A percentile compares a stretch with the other conserved stretches of the same genome.
Conservation (phyloP, 1,284 basidiomycete species). For the Stygiomarasmius scandens region DNA sequence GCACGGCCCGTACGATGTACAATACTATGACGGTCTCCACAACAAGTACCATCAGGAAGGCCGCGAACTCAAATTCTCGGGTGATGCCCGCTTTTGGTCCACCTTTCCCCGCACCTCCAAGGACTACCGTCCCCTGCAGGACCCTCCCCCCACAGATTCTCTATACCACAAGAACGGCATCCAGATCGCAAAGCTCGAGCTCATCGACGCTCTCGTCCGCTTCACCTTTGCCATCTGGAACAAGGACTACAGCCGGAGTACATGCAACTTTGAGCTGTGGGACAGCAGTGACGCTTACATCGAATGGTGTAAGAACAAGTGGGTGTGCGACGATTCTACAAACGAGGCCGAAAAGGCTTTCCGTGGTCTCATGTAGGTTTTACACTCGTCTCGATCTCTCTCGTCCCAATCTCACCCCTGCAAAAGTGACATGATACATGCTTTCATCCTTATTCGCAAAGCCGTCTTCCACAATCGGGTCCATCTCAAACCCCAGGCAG, state of each 20-base stretch:
- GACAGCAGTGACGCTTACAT: conserved; percentile 63
- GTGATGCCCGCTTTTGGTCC: conserved; percentile 72
- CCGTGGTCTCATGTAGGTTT: conserved; percentile 72
- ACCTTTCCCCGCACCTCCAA: conserved; percentile 65
- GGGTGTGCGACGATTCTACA: conserved; percentile 60
- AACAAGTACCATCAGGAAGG: conserved; percentile 65
- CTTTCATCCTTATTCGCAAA: conserved; percentile 66
- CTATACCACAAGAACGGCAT: conserved; percentile 72
- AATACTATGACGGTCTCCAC: conserved; percentile 56
- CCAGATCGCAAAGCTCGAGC: conserved; percentile 73
- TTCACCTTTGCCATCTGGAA: conserved; percentile 77
- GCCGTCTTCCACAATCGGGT: conserved; percentile 48
- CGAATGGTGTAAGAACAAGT: conserved; percentile 67
- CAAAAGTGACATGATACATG: conserved; percentile 71
- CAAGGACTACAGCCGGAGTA: conserved; percentile 56
- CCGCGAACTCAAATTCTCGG: conserved; percentile 74
- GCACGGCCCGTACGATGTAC: conserved; percentile 45
- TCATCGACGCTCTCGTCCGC: conserved; percentile 71
- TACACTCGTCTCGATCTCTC: conserved; percentile 21
- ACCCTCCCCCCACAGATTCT: conserved; percentile 64
- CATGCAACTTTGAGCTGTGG: conserved; percentile 62
- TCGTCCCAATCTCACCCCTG: conserved; percentile 27
- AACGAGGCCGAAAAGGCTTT: conserved; percentile 75
- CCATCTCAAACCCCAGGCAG: conserved; percentile 47
- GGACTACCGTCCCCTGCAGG: conserved; percentile 60